Percentiles rank a stretch among this genome's conserved stretches.
Evolutionary conservation across 371 early-diverging fungal genomes (phyloP).

Genomic region (Nosema muscidifuracis): DNA sequence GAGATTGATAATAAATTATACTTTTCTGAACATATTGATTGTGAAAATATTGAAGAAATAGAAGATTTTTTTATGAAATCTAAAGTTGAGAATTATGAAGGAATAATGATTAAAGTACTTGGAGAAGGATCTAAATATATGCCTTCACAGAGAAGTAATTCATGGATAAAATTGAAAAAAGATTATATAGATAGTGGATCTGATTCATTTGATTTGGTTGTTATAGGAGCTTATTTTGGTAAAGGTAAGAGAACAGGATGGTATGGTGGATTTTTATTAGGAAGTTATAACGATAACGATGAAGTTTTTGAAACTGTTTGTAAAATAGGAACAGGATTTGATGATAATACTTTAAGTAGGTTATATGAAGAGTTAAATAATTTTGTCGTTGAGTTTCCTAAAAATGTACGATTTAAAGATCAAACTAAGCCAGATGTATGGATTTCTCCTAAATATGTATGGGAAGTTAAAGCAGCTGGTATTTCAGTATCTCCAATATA

Average conservation of each 20-base stretch:
- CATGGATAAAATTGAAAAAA: slow-evolving; percentile 99
- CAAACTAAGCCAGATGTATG: slow-evolving; percentile 75
- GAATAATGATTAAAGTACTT: slow-evolving; percentile 91
- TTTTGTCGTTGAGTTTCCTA: slow-evolving; percentile 17
- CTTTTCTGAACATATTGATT: slow-evolving; percentile 73
- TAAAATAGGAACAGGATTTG: slow-evolving; percentile 95
- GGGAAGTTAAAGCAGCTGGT: slow-evolving; percentile 97
- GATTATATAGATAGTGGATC: slow-evolving; percentile 77
- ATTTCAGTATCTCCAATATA: slow-evolving; percentile 92
- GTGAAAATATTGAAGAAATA: slow-evolving; percentile 78
- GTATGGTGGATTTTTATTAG: slow-evolving; percentile 91
- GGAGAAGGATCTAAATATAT: slow-evolving; percentile 75
- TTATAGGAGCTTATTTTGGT: slow-evolving; percentile 92
- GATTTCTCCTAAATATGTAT: slow-evolving; percentile 84
- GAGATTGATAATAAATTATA: slow-evolving; percentile 76
- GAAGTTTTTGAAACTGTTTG: slow-evolving; percentile 89
- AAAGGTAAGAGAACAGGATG: slow-evolving; percentile 91
- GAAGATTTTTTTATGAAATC: slow-evolving; percentile 82
- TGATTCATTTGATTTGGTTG: slow-evolving; percentile 85
- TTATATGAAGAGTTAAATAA: slow-evolving; percentile 49
- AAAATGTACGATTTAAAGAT: slow-evolving; percentile 12
- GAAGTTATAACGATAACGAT: slow-evolving; percentile 83
- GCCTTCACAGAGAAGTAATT: slow-evolving; percentile 85
- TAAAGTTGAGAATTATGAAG: slow-evolving; percentile 71
- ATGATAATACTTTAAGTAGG: slow-evolving; percentile 73